Base-by-base conservation (phyloP, 1,284 basidiomycete species). In the Boletus smithii region DNA sequence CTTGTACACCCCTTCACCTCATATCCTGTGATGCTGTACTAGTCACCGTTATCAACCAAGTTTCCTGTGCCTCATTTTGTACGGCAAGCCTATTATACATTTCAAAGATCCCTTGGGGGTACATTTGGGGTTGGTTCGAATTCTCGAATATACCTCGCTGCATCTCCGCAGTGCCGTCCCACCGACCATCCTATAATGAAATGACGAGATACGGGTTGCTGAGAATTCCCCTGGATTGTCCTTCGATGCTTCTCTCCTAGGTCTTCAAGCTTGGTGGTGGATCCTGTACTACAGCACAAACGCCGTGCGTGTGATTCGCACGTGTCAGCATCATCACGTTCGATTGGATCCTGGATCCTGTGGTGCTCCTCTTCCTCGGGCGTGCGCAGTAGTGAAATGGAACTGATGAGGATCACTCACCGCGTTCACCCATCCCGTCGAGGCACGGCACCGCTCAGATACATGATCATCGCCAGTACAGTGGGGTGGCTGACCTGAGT, bases 171-270 rank as follows among this genome's bases (percentile, higher is more conserved):
- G 34, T 44, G 39, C 58, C 57, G 48, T 55, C 37, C 42, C 18
- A 27, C 8, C 23, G 32, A 41, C 14, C 44, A 34, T 44, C 46
- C 23, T 39, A 53, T 53, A 59, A 60, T 60, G 61, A 63, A 58
- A 49, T 64, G 41, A 64, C 58, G 58, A 58, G 57, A 62, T 46
- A 17, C 46, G 44, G 61, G 8, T 23, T 46, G 49, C 41, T 34
- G 48, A 44, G 18, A 51, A 43, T 33, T 48, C 38, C 37, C 59
- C 61, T 62, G 49, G 55, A 61, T 63, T 44, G 58, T 42, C 58
- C 48, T 53, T 62, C 46, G 10, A 16, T 31, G 23, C 62, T 63
- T 65, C 59, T 50, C 41, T 65, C 59, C 59, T 62, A 63, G 57
- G 36, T 57, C 61, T 29, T 47, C 22, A 22, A 16, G 9, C 32